phyloP scores from a whole-genome alignment of 306 rosid species.

The Cicer pinnatifidum region DNA sequence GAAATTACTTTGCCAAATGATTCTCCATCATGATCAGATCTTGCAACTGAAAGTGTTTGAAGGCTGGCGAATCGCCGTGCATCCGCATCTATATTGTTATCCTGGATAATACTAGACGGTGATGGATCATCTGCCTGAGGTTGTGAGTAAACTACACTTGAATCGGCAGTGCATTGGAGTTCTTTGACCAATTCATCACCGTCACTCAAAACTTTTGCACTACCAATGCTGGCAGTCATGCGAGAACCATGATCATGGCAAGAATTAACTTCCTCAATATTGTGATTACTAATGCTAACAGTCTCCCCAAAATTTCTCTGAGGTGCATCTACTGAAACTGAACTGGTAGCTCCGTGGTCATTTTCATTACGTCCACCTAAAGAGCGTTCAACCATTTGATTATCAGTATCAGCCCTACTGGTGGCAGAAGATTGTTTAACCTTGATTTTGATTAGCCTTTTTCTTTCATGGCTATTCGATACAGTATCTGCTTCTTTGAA shows the following conservation, averaged over 20 bases:
- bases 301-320: slow-evolving; percentile 67
- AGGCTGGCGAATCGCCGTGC: slow-evolving; percentile 83
- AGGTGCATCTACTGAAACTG: slow-evolving; percentile 98
- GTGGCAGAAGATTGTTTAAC: slow-evolving; percentile 83
- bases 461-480: slow-evolving; percentile 69
- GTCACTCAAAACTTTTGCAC: slow-evolving; percentile 74
- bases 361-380: slow-evolving; percentile 62
- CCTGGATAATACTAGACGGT: slow-evolving; percentile 78
- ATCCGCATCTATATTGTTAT: slow-evolving; percentile 68
- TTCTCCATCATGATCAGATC: slow-evolving; percentile 55
- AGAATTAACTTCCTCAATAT: slow-evolving; percentile 82
- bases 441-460: slow-evolving; percentile 73
- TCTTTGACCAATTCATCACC: slow-evolving; percentile 79
- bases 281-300: slow-evolving; percentile 63
- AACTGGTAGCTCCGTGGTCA: slow-evolving; percentile 79
- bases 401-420: slow-evolving; percentile 81
- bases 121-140: slow-evolving; percentile 64
- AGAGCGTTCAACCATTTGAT: slow-evolving; percentile 72
- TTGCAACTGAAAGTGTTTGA: slow-evolving; percentile 69
- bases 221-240: slow-evolving; percentile 94
- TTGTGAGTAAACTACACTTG: slow-evolving; percentile 65
- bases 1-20: slow-evolving; percentile 52
- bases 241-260: slow-evolving; percentile 77
- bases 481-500: slow-evolving; percentile 67
- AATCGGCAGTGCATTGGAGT: slow-evolving; percentile 89